Percentiles rank a stretch among this genome's conserved stretches.
Evolutionary conservation across 2,329 filamentous ascomycete species (phyloP).

Genomic region (Juglanconis oblonga): DNA sequence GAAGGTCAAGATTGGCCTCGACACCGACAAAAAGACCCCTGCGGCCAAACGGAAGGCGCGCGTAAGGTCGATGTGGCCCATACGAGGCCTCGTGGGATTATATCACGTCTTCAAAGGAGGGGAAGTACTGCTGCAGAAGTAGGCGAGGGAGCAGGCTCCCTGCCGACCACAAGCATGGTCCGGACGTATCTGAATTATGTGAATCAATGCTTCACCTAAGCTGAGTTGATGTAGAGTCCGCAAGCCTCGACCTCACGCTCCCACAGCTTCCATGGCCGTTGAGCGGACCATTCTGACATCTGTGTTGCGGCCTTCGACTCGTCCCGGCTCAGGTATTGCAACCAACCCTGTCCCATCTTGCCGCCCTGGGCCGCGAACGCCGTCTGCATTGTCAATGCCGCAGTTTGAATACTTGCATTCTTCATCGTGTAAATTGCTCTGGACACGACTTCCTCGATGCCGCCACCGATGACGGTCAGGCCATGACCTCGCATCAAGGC

Average conservation of each 20-base stretch:
- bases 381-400: slow-evolving; percentile 29
- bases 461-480: slow-evolving; percentile 35
- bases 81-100: slow-evolving; percentile 2
- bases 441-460: slow-evolving; percentile 38
- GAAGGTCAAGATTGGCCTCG: slow-evolving; percentile 49
- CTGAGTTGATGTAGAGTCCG: slow-evolving; percentile 23
- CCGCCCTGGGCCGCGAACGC: slow-evolving; percentile 15
- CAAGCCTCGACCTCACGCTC: slow-evolving; percentile 23
- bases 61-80: slow-evolving; percentile 4
- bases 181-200: background rate
- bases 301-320: slow-evolving; percentile 20
- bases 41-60: background rate
- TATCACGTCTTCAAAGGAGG: slow-evolving; percentile 1
- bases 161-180: too few relatives aligned
- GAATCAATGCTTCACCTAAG: background rate
- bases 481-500: slow-evolving; percentile 45
- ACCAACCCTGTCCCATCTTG: background rate
- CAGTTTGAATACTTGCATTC: slow-evolving; percentile 40
- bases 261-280: slow-evolving; percentile 26
- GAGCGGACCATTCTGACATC: slow-evolving; percentile 17
- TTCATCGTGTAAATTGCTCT: slow-evolving; percentile 40
- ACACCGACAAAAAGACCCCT: slow-evolving; percentile 26
- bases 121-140: slow-evolving; percentile 2
- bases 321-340: slow-evolving; percentile 18
- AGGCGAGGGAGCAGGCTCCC: too few relatives aligned